Base-by-base conservation (phyloP, 495 filamentous ascomycete species). In the Umbilicaria muhlenbergii region DNA sequence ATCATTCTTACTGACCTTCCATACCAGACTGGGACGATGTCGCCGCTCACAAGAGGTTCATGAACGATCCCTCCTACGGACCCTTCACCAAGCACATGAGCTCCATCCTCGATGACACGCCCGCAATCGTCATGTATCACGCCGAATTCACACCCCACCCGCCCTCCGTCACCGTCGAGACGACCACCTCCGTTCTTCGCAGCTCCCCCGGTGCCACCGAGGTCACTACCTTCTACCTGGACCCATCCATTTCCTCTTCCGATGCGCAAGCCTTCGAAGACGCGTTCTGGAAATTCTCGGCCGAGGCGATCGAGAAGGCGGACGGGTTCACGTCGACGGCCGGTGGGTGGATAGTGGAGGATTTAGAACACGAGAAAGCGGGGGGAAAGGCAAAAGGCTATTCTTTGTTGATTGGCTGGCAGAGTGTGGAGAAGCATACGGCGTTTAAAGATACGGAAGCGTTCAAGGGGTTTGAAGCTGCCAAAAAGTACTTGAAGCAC, bases 391-490 rank as follows among this genome's bases (percentile, higher is more conserved):
- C 65, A 42, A 63, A 56, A 46, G 66, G 58, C 17, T 60, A 61
- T 32, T 50, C 61, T 38, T 53, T 60, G 35, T 47, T 74, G 0
- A 34, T 72, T 21, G 77, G 73, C 3, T 81, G 75, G 75, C 60
- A 66, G 16, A 71, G 61, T 46, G 55, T 69, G 10, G 71, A 78
- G 32, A 60, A 58, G 44, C 74, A 78, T 54, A 52, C 58, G 57
- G 45, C 54, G 45, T 68, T 61, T 18, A 63, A 67, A 41, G 60
- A 65, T 43, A 66, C 64, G 12, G 50, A 66, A 41, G 58, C 52
- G 15, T 79, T 78, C 49, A 46, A 42, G 10, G 51, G 56, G 38
- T 1, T 28, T 10, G 24, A 21, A 33, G 2, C 11, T 55, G 5
- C 28, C 38, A 10, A 8, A 1, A 6, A 28, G 24, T 28, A 28